These are phyloP conservation scores for Penicillium sclerotiorum DNA, from an alignment of 2,329 filamentous ascomycete species.

Conservation along the genomic window DNA sequence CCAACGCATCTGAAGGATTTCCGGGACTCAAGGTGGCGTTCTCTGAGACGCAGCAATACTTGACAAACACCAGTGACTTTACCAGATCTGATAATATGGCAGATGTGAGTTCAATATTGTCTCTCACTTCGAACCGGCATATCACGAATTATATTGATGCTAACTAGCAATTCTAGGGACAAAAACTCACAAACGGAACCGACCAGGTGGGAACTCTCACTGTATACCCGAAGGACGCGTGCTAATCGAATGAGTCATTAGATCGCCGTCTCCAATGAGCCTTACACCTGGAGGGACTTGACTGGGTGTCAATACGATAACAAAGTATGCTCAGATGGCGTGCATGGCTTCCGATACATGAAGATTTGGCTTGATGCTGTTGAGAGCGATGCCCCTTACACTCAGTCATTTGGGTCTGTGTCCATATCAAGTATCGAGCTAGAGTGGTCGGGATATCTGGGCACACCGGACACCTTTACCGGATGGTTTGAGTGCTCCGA, in stretches of 20 bases:
- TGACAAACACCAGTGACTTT: slow-evolving; percentile 18
- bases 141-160: neutral
- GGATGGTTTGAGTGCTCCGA: slow-evolving; percentile 60
- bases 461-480: slow-evolving; percentile 53
- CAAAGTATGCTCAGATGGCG: slow-evolving; percentile 55
- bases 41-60: slow-evolving; percentile 13
- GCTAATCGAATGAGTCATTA: neutral
- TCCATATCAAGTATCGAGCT: slow-evolving; percentile 48
- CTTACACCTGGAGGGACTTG: slow-evolving; percentile 51
- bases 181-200: slow-evolving; percentile 50
- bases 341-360: slow-evolving; percentile 58
- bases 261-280: slow-evolving; percentile 48
- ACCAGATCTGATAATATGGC: slow-evolving; percentile 18
- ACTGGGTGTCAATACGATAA: slow-evolving; percentile 48
- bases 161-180: slow-evolving; percentile 2
- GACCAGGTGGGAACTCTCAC: slow-evolving; percentile 40
- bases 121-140: neutral
- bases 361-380: slow-evolving; percentile 53
- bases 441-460: slow-evolving; percentile 50
- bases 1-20: slow-evolving; percentile 10
- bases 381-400: slow-evolving; percentile 48
- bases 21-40: slow-evolving; percentile 17
- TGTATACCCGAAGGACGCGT: neutral
- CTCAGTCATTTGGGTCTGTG: slow-evolving; percentile 47
- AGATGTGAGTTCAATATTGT: neutral